Evolutionary conservation across 208 protist species (phyloP).

Genomic region (Angomonas ambiguus): DNA sequence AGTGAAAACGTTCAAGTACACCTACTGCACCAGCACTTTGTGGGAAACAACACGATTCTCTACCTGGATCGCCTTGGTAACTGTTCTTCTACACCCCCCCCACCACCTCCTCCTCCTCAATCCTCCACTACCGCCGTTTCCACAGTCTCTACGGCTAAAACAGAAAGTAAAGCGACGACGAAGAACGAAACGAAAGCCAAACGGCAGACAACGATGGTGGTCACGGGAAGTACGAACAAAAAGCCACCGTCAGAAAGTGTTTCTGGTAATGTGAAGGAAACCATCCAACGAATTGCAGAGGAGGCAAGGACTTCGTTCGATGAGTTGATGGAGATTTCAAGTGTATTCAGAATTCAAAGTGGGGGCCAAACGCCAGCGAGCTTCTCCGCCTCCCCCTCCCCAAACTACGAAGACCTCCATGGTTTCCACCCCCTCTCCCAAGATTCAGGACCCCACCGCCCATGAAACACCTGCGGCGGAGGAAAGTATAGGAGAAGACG

Average conservation of each 20-base stretch:
- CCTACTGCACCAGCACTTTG: conserved; percentile 4
- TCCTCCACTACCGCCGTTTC: no score
- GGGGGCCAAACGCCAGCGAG: background rate
- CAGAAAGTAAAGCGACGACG: no score
- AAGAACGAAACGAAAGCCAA: background rate
- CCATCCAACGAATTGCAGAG: background rate
- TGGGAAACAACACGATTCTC: background rate
- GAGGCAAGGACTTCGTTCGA: background rate
- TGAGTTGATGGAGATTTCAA: conserved; percentile 1
- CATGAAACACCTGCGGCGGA: no score
- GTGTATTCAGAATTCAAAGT: background rate
- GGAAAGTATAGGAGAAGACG: no score
- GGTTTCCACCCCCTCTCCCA: no score
- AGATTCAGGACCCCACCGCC: no score
- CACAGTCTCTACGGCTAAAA: no score
- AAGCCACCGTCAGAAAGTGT: background rate
- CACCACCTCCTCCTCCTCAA: no score
- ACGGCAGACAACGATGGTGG: background rate
- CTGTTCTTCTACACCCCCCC: background rate
- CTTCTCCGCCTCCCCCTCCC: background rate
- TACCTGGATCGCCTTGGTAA: background rate
- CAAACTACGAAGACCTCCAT: background rate
- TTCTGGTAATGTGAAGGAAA: no score
- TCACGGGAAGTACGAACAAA: background rate
- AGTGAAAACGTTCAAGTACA: background rate